Evolutionary conservation across 192 early-diverging fungal genomes (phyloP).

Genomic region (Linnemannia elongata): DNA sequence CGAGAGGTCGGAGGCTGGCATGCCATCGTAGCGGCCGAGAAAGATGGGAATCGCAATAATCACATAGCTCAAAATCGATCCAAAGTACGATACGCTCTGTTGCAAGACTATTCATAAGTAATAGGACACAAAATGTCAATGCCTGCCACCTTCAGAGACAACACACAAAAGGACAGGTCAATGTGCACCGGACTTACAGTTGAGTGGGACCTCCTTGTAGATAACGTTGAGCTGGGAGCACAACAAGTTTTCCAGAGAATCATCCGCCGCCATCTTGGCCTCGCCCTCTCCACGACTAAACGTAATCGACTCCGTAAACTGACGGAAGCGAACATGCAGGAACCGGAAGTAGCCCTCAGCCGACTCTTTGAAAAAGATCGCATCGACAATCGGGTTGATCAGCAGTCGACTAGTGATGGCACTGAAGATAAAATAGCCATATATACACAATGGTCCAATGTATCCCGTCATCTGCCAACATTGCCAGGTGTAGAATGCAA

Average conservation of each 20-base stretch:
- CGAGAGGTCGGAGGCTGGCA: constrained; percentile 76
- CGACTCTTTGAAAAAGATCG: constrained; percentile 80
- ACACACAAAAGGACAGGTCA: background rate
- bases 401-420: constrained; percentile 70
- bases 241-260: constrained; percentile 68
- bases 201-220: constrained; percentile 61
- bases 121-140: background rate
- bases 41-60: constrained; percentile 89
- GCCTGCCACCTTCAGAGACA: background rate
- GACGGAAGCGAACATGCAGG: constrained; percentile 77
- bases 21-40: constrained; percentile 80
- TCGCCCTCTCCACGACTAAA: constrained; percentile 82
- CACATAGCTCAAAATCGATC: constrained; percentile 84
- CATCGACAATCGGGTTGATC: constrained; percentile 82
- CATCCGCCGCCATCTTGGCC: constrained; percentile 70
- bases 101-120: constrained; percentile 60
- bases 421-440: constrained; percentile 78
- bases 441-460: constrained; percentile 79
- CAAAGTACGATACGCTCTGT: constrained; percentile 79
- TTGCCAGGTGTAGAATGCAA: constrained; percentile 84
- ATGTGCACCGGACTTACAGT: constrained; percentile 46
- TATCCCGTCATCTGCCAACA: constrained; percentile 77
- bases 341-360: constrained; percentile 87
- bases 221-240: constrained; percentile 70
- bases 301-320: constrained; percentile 85